These are phyloP conservation scores for Phytophthora kernoviae DNA, from an alignment of 352 stramenopile species.

Conservation along the genomic window DNA sequence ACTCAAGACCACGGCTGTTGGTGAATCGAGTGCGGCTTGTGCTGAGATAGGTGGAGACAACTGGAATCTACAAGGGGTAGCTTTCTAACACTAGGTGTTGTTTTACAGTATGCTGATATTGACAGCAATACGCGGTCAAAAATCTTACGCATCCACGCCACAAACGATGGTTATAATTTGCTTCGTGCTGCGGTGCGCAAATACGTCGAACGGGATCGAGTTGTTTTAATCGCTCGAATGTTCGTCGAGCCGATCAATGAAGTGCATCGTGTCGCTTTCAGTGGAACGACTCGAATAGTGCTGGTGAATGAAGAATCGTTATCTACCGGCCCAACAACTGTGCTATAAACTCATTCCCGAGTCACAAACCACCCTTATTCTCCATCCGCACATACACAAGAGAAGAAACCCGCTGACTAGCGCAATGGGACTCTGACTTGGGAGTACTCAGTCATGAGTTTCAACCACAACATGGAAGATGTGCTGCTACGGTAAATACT, in stretches of 20 bases:
- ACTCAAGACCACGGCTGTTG: background rate
- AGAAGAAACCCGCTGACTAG: background rate
- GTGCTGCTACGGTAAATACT: background rate
- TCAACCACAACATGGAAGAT: background rate
- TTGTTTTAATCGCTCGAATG: background rate
- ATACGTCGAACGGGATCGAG: background rate
- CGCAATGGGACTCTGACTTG: background rate
- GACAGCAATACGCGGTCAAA: slow-evolving; percentile 1
- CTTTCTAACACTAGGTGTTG: background rate
- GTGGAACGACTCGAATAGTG: background rate
- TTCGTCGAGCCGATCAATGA: background rate
- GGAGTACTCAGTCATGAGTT: background rate
- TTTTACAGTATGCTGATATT: background rate
- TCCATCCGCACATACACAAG: background rate
- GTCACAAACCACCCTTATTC: background rate
- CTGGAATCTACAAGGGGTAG: background rate
- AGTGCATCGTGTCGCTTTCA: background rate
- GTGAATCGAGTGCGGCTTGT: background rate
- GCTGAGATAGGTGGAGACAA: background rate
- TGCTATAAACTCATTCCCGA: background rate
- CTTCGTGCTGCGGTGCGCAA: background rate
- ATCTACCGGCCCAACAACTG: background rate
- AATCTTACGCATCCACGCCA: background rate
- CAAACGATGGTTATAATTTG: background rate
- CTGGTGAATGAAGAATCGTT: background rate